Evolutionary conservation across 1,284 basidiomycete genomes (phyloP).

Genomic region (Cryptococcus maquisensis): DNA sequence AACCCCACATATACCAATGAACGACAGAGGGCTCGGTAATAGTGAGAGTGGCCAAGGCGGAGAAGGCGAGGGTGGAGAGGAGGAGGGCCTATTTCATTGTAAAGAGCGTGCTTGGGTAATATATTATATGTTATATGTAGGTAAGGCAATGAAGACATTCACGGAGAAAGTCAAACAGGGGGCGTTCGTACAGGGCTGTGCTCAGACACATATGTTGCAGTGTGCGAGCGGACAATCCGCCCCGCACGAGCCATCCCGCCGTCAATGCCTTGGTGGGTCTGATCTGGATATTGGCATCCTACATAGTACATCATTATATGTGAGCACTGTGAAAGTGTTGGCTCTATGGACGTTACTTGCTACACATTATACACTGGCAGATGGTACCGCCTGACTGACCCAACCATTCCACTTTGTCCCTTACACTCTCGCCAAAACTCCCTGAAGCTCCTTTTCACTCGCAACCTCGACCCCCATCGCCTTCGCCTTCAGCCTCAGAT

Average conservation of each 20-base stretch:
- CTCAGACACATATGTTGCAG: background rate
- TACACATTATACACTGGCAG: slow-evolving; percentile 1
- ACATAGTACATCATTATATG: background rate
- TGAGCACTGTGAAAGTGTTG: background rate
- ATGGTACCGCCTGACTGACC: background rate
- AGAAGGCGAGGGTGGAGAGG: background rate
- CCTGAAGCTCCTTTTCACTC: slow-evolving; percentile 46
- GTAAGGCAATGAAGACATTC: background rate
- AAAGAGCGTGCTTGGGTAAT: background rate
- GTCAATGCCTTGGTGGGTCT: no score
- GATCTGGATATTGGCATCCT: no score
- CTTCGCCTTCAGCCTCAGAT: slow-evolving; percentile 53
- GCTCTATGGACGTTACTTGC: background rate
- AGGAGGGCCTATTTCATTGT: slow-evolving; percentile 4
- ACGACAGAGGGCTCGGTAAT: slow-evolving; percentile 23
- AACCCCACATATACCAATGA: slow-evolving; percentile 28
- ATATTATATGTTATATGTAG: background rate
- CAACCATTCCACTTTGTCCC: background rate
- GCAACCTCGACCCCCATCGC: slow-evolving; percentile 44
- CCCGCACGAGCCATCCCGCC: no score
- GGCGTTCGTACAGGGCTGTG: no score
- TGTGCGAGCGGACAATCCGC: background rate
- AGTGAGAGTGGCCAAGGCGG: slow-evolving; percentile 15
- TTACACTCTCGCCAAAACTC: slow-evolving; percentile 27
- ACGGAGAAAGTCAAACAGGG: no score